Conservation (phyloP, 768 basidiomycete genomes). For the Mycena floridula region DNA sequence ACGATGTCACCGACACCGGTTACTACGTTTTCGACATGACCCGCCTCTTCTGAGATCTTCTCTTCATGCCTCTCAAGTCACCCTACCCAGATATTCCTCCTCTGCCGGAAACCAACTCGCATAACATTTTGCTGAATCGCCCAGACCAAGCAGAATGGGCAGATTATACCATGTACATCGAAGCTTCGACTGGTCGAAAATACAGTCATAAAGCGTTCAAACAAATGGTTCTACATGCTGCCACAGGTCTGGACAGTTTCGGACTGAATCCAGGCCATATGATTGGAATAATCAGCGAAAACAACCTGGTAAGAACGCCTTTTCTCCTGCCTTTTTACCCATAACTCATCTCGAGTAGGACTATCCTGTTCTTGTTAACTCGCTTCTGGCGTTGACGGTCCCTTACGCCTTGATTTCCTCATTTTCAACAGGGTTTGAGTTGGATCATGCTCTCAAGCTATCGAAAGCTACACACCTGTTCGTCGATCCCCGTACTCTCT, state of each 20-base stretch:
- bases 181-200: constrained; percentile 43
- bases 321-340: not conserved
- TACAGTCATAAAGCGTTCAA: no score
- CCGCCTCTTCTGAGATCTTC: no score
- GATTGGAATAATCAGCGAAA: constrained; percentile 65
- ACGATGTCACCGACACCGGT: no score
- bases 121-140: constrained; percentile 48
- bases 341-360: constrained; percentile 31
- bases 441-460: constrained; percentile 41
- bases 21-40: no score
- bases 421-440: constrained; percentile 51
- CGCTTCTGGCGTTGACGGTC: constrained; percentile 40
- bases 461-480: constrained; percentile 48
- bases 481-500: constrained; percentile 39
- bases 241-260: no score
- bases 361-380: constrained; percentile 43
- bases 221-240: no score
- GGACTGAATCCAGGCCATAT: no score
- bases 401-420: constrained; percentile 51
- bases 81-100: constrained; percentile 46
- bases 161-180: constrained; percentile 51
- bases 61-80: constrained; percentile 51
- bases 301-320: constrained; percentile 47
- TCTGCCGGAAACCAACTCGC: constrained; percentile 44
- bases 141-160: constrained; percentile 50